Conservation (phyloP, 805 yeast species). For the Starmerella lactis-condensi region DNA sequence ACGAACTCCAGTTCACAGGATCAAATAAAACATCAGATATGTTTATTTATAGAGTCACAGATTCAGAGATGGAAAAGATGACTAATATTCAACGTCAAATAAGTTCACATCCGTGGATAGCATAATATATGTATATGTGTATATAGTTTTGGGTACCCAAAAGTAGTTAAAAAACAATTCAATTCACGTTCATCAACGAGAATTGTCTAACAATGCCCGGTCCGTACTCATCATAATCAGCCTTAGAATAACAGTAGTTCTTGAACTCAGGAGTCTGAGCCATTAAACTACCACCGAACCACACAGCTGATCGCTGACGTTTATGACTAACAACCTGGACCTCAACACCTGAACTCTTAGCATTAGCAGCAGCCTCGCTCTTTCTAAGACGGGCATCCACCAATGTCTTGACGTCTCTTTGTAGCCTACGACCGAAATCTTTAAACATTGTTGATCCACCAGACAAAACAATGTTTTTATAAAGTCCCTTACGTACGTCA, state of each 20-base stretch:
- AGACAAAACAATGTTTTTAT: constrained; percentile 83
- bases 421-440: constrained; percentile 93
- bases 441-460: constrained; percentile 99
- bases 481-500: constrained; percentile 91
- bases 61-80: background rate
- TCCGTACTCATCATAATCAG: constrained; percentile 94
- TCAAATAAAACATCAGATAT: too few species aligned
- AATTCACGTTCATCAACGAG: constrained; percentile 62
- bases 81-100: background rate
- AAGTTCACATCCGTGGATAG: too few species aligned
- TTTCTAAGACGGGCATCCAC: constrained; percentile 75
- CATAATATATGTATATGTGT: too few species aligned
- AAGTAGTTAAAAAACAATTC: constrained; percentile 24
- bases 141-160: constrained; percentile 21
- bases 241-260: constrained; percentile 89
- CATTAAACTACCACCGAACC: constrained; percentile 96
- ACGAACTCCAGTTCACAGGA: background rate
- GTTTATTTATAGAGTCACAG: too few species aligned
- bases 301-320: constrained; percentile 94
- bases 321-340: constrained; percentile 94
- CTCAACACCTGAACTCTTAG: constrained; percentile 76
- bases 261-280: constrained; percentile 96
- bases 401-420: constrained; percentile 73
- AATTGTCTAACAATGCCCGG: constrained; percentile 96
- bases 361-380: constrained; percentile 51